A percentile compares a stretch with the other conserved stretches of the same genome.
phyloP scores from a whole-genome alignment of 1,139 yeast genomes.

The Nakaseomyces bracarensis region DNA sequence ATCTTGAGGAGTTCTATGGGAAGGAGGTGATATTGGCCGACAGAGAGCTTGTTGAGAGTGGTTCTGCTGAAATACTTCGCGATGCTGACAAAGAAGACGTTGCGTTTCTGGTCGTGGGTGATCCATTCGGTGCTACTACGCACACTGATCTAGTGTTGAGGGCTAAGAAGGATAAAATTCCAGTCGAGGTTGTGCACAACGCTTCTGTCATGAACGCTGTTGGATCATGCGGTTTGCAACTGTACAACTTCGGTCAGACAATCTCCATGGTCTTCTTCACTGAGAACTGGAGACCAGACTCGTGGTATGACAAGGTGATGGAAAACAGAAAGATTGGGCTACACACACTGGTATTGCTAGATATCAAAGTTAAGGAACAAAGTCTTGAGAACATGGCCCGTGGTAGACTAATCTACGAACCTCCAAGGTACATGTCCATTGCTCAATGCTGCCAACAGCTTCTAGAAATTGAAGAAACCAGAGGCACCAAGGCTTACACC shows the following conservation, averaged over 20 bases:
- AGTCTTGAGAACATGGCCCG: conserved; percentile 90
- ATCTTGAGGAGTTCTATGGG: conserved; percentile 73
- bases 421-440: conserved; percentile 93
- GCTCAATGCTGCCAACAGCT: conserved; percentile 83
- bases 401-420: conserved; percentile 86
- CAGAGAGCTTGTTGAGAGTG: conserved; percentile 86
- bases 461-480: conserved; percentile 72
- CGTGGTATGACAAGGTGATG: conserved; percentile 80
- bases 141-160: conserved; percentile 89
- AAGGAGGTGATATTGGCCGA: conserved; percentile 82
- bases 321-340: conserved; percentile 86
- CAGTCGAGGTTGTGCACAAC: conserved; percentile 79
- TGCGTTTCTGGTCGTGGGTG: conserved; percentile 94
- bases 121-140: conserved; percentile 96
- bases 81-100: conserved; percentile 74
- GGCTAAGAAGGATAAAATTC: conserved; percentile 75
- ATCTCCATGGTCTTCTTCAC: conserved; percentile 93
- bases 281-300: conserved; percentile 92
- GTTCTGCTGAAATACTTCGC: conserved; percentile 70
- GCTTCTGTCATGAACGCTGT: conserved; percentile 98
- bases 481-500: conserved; percentile 70
- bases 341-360: conserved; percentile 80
- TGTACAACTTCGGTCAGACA: conserved; percentile 94
- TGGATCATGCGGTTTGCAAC: conserved; percentile 93
- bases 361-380: conserved; percentile 94